phyloP scores from a whole-genome alignment of 1,284 basidiomycete genomes.

The Thecaphora thlaspeos region DNA sequence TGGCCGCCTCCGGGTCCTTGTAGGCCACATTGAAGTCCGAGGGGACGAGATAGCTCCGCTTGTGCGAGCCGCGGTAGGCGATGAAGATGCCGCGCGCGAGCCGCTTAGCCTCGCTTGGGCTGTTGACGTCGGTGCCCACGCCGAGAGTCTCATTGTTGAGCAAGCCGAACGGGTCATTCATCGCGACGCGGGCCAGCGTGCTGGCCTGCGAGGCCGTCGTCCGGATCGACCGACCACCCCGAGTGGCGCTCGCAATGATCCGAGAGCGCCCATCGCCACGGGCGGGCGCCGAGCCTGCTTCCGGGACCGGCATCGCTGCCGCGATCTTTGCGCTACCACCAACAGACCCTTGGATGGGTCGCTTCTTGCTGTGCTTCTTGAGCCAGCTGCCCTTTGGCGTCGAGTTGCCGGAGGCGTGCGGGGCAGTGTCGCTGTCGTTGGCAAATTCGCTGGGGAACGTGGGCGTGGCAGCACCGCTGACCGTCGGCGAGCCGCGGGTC shows the following conservation, averaged over 20 bases:
- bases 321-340: too few relatives aligned
- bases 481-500: conserved; percentile 21
- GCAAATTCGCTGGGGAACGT: conserved; percentile 18
- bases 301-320: conserved; percentile 25
- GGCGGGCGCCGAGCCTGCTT: conserved; percentile 26
- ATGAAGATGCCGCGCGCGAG: conserved; percentile 71
- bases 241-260: conserved; percentile 25
- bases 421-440: conserved; percentile 4
- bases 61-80: conserved; percentile 63
- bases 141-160: conserved; percentile 43
- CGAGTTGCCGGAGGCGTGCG: conserved; percentile 8
- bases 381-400: too few relatives aligned
- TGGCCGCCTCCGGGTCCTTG: conserved; percentile 64
- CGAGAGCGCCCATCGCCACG: conserved; percentile 27
- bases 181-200: conserved; percentile 44
- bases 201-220: conserved; percentile 29
- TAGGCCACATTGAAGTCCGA: conserved; percentile 73
- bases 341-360: too few relatives aligned
- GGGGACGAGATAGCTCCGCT: conserved; percentile 66
- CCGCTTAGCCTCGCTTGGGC: conserved; percentile 60
- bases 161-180: conserved; percentile 34
- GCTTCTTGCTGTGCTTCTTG: conserved; percentile 48
- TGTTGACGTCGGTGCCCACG: conserved; percentile 50
- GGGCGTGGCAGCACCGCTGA: conserved; percentile 23
- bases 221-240: conserved; percentile 13